Conservation (phyloP, 306 rosid species). For the Styphnolobium japonicum region DNA sequence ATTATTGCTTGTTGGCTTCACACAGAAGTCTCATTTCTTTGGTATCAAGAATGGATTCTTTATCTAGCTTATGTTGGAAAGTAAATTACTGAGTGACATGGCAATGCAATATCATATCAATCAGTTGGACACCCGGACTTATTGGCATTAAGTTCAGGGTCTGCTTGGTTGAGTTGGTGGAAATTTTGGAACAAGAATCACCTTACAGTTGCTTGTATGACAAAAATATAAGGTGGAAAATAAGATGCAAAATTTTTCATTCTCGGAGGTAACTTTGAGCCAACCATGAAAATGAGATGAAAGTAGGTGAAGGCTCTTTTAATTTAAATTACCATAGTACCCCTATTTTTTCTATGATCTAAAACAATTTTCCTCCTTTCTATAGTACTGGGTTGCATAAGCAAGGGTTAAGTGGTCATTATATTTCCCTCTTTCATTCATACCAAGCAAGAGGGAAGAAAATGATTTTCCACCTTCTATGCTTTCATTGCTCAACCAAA, state of each 20-base stretch:
- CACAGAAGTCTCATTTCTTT: too few species aligned
- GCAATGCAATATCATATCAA: background rate
- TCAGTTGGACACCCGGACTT: background rate
- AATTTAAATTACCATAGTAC: background rate
- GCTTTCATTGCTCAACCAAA: background rate
- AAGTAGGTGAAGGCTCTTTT: background rate
- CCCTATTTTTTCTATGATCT: background rate
- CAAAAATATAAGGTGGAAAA: background rate
- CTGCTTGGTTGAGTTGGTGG: background rate
- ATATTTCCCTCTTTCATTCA: background rate
- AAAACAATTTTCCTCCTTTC: background rate
- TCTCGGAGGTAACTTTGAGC: background rate
- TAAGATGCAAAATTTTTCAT: background rate
- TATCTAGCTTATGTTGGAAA: background rate
- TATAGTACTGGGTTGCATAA: background rate
- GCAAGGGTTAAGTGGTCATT: slow-evolving; percentile 1
- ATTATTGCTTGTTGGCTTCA: too few species aligned
- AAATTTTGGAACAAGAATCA: background rate
- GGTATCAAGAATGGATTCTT: background rate
- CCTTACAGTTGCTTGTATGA: background rate
- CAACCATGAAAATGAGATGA: background rate
- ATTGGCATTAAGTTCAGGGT: background rate
- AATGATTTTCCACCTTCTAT: background rate
- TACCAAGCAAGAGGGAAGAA: background rate
- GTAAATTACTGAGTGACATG: background rate